A percentile compares a stretch with the other conserved stretches of the same genome.
Evolutionary conservation across 2,329 filamentous ascomycete genomes (phyloP).

Genomic region (Pseudocercospora fuligena): DNA sequence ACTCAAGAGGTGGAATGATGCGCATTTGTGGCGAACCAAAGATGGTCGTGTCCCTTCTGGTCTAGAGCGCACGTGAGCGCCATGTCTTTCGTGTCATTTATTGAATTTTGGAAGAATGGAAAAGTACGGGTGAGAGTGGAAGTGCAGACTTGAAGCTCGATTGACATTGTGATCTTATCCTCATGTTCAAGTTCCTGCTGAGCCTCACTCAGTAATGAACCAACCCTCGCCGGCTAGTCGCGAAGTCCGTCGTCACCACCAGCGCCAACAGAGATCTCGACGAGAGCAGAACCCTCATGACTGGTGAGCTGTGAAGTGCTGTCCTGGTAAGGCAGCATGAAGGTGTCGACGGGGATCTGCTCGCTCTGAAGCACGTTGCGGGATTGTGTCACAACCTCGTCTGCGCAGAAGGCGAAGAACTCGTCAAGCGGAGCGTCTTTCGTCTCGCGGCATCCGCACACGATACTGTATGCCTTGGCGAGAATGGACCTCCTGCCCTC

Average conservation of each 20-base stretch:
- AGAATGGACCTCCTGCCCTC: conserved; percentile 43
- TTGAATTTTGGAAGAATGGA: not conserved
- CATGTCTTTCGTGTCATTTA: no score
- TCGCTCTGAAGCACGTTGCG: conserved; percentile 43
- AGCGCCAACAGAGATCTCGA: conserved; percentile 6
- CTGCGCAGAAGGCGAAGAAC: conserved; percentile 53
- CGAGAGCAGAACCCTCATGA: conserved; percentile 10
- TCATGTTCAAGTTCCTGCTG: not conserved
- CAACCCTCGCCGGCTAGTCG: not conserved
- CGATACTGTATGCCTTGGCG: conserved; percentile 61
- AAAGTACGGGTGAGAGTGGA: not conserved
- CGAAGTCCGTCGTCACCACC: conserved; percentile 10
- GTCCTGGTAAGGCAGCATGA: conserved; percentile 21
- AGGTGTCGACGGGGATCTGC: conserved; percentile 53
- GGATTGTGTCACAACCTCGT: conserved; percentile 31
- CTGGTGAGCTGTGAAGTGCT: conserved; percentile 24
- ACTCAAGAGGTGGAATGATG: no score
- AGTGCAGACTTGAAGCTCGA: not conserved
- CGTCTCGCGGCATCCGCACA: conserved; percentile 57
- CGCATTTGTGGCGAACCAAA: no score
- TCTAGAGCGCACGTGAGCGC: no score
- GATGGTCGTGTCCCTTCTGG: no score
- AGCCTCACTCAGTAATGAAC: not conserved
- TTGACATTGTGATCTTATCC: not conserved
- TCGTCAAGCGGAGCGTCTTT: conserved; percentile 52